Evolutionary conservation across 169 alveolate genomes (phyloP), one percentile per base, ranked within the genome.

Genomic region (Cryptosporidium canis): DNA sequence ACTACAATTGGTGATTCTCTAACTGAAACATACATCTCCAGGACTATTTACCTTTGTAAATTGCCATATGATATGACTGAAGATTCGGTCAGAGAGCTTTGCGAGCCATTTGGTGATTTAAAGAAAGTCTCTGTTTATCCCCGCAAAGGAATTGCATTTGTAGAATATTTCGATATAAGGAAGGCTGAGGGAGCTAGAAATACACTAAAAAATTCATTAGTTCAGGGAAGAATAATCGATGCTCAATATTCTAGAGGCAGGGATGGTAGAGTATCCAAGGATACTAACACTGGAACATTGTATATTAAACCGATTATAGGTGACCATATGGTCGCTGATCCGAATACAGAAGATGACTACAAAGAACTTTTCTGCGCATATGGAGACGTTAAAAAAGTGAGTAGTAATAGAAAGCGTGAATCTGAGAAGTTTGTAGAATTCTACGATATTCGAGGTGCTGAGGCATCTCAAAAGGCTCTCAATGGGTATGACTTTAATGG

Each of bases 391-490:
- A 90, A 90, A 67, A 90, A 83, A 56, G 85, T 83, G 3, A 58
- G 92, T 6, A 66, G 83, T 14, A 90, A 90, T 47, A n/a, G 92
- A 16, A 90, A 90, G 58, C 31, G 92, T 35, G 93, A 83, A 48
- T 44, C 93, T 27, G 93, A 90, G 61, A 90, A 90, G 55, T 90
- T 83, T 83, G 92, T 90, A 27, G 90, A 90, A 63, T 90, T 72
- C 24, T 68, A 61, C 43, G 92, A 90, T 39, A 43, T 71, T 35
- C 41, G 92, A 14, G 90, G 83, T 41, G 93, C 92, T 21, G 91
- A 84, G 45, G 83, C 85, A 14, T 83, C 93, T 8, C 90, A 84
- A 53, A 85, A 90, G 35, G 85, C 77, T 4, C 47, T 90, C 14
- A 83, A 84, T 64, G 93, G 92, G 31, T 67, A 83, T 63, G 85